These are phyloP conservation scores for Echinosphaeria canescens DNA, from an alignment of 2,329 filamentous ascomycete genomes.

Conservation along the genomic window DNA sequence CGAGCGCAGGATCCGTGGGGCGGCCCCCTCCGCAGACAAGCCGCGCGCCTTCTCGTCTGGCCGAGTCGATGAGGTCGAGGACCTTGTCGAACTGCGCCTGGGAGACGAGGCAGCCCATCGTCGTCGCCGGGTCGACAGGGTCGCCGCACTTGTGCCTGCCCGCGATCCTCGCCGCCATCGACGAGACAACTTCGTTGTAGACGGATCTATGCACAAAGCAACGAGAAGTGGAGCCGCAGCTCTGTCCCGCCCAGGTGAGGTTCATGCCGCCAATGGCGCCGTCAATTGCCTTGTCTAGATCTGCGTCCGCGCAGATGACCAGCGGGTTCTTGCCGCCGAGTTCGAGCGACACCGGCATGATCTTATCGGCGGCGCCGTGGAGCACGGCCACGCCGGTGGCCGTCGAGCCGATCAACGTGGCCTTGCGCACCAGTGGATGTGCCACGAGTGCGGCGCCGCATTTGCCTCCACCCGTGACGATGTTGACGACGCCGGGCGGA, in stretches of 20 bases:
- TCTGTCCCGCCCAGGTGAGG: constrained; percentile 36
- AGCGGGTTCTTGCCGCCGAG: constrained; percentile 40
- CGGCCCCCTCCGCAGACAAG: constrained; percentile 33
- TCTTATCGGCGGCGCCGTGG: constrained; percentile 40
- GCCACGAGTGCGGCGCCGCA: constrained; percentile 42
- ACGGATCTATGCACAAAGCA: constrained; percentile 35
- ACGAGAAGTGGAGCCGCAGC: constrained; percentile 37
- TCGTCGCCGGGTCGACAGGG: constrained; percentile 42
- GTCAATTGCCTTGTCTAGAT: constrained; percentile 37
- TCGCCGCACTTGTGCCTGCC: constrained; percentile 41
- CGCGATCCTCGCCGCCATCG: too few relatives aligned
- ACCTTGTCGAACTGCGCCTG: constrained; percentile 46
- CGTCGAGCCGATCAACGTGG: constrained; percentile 53
- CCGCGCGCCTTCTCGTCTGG: constrained; percentile 43
- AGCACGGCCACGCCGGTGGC: constrained; percentile 48
- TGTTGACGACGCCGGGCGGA: constrained; percentile 53
- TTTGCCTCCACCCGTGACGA: constrained; percentile 45
- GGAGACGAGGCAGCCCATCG: constrained; percentile 50
- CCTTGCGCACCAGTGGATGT: constrained; percentile 43
- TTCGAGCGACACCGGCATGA: constrained; percentile 39
- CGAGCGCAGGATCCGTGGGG: constrained; percentile 25
- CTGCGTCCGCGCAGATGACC: constrained; percentile 38
- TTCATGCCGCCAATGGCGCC: too few relatives aligned
- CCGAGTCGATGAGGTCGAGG: constrained; percentile 41
- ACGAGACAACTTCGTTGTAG: constrained; percentile 39